These are phyloP conservation scores for Diaporthe sp. DNA, from an alignment of 2,329 filamentous ascomycete genomes.

Conservation along the genomic window DNA sequence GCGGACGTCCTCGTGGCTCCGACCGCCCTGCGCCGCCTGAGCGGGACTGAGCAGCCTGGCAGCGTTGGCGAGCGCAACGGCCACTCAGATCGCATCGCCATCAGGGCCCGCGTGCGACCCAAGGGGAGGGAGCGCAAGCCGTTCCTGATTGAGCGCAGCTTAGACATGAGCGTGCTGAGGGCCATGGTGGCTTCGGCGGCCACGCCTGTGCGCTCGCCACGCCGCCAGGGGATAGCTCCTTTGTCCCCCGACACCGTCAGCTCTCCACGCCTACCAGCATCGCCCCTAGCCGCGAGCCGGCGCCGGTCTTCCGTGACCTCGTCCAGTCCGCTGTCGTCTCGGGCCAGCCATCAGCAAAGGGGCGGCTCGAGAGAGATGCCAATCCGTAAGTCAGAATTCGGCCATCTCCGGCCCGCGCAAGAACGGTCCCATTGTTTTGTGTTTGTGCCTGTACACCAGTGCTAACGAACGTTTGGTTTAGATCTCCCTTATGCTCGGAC, in stretches of 20 bases:
- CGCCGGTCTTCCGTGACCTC: constrained; percentile 33
- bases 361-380: constrained; percentile 54
- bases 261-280: constrained; percentile 21
- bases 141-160: constrained; percentile 64
- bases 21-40: constrained; percentile 55
- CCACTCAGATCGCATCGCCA: constrained; percentile 49
- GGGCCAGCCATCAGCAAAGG: constrained; percentile 35
- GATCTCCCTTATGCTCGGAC: constrained; percentile 63
- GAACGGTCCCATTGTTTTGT: neutral
- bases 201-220: constrained; percentile 41
- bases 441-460: neutral
- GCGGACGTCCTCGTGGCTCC: constrained; percentile 63
- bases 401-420: neutral
- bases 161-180: constrained; percentile 64
- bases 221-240: constrained; percentile 31
- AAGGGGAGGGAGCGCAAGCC: constrained; percentile 56
- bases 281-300: constrained; percentile 32
- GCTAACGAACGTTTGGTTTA: constrained; percentile 45
- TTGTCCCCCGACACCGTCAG: constrained; percentile 37
- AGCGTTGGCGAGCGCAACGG: constrained; percentile 18
- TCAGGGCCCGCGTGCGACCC: constrained; percentile 62
- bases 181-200: constrained; percentile 58
- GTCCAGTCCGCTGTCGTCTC: constrained; percentile 43
- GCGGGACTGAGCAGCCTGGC: constrained; percentile 42
- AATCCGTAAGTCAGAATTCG: constrained; percentile 59